phyloP scores from a whole-genome alignment of 2,329 filamentous ascomycete genomes.

The Cyphellophora europaea region DNA sequence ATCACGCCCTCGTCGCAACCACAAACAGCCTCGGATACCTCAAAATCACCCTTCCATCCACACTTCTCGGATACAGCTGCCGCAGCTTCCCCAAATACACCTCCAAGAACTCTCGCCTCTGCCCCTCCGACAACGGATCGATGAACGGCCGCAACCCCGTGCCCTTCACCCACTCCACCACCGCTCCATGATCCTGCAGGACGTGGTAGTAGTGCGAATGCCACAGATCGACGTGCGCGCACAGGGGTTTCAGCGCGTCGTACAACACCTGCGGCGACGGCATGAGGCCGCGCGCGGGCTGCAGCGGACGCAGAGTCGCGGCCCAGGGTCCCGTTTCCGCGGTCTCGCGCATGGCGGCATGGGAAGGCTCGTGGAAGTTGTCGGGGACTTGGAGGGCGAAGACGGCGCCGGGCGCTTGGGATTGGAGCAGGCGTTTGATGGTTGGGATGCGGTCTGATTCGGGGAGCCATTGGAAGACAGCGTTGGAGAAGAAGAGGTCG shows the following conservation, averaged over 20 bases:
- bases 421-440: conserved; percentile 34
- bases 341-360: conserved; percentile 40
- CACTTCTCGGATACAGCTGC: conserved; percentile 32
- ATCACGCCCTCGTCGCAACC: conserved; percentile 29
- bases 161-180: conserved; percentile 53
- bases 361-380: conserved; percentile 41
- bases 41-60: conserved; percentile 46
- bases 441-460: conserved; percentile 32
- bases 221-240: conserved; percentile 42
- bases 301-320: conserved; percentile 15
- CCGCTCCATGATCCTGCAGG: conserved; percentile 36
- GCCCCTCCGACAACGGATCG: conserved; percentile 34
- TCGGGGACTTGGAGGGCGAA: conserved; percentile 48
- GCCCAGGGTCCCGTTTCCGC: conserved; percentile 32
- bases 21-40: conserved; percentile 50
- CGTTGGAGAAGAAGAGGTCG: conserved; percentile 47
- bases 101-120: conserved; percentile 34
- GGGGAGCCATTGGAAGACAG: conserved; percentile 51
- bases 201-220: conserved; percentile 45
- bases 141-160: conserved; percentile 49
- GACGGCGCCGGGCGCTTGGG: conserved; percentile 34
- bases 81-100: conserved; percentile 39
- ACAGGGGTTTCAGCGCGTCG: conserved; percentile 37
- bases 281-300: conserved; percentile 33
- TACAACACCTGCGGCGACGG: conserved; percentile 40